A percentile compares a stretch with the other conserved stretches of the same genome.
These are phyloP conservation scores for Aureobasidium sp. DNA, from an alignment of 2,329 filamentous ascomycete genomes.

Conservation along the genomic window DNA sequence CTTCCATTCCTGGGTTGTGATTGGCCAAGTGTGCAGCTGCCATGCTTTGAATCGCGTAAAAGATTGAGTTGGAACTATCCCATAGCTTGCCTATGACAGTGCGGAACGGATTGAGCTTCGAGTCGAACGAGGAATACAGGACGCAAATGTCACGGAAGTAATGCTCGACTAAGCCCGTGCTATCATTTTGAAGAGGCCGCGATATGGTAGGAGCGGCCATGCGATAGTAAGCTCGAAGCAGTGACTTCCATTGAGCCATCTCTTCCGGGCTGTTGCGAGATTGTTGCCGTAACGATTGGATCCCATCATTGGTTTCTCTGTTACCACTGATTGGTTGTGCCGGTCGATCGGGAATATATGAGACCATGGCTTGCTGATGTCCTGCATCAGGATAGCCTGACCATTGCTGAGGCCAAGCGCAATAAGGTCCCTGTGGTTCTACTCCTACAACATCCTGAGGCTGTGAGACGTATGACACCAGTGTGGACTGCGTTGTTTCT, in stretches of 20 bases:
- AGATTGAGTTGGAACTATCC: slow-evolving; percentile 52
- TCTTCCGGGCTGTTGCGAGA: background rate
- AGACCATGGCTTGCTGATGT: background rate
- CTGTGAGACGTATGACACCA: background rate
- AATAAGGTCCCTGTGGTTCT: background rate
- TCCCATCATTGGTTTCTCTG: background rate
- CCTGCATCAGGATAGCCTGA: background rate
- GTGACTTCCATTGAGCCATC: slow-evolving; percentile 13
- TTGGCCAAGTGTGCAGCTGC: slow-evolving; percentile 24
- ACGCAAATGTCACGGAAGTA: slow-evolving; percentile 58
- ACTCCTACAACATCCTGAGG: background rate
- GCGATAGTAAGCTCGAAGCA: slow-evolving; percentile 22
- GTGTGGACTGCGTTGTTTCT: background rate
- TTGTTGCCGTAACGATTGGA: background rate
- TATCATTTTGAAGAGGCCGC: slow-evolving; percentile 39
- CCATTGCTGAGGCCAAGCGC: background rate
- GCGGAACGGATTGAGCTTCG: slow-evolving; percentile 54
- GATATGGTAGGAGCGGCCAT: slow-evolving; percentile 28
- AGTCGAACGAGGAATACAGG: slow-evolving; percentile 59
- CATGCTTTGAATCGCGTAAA: slow-evolving; percentile 58
- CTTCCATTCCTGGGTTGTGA: slow-evolving; percentile 21
- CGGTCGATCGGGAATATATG: background rate
- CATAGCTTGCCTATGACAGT: slow-evolving; percentile 52
- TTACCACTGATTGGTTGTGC: background rate
- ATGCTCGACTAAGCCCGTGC: slow-evolving; percentile 54